These are phyloP conservation scores for Isabelozyma gotoi DNA, from an alignment of 805 yeast species.

Conservation along the genomic window DNA sequence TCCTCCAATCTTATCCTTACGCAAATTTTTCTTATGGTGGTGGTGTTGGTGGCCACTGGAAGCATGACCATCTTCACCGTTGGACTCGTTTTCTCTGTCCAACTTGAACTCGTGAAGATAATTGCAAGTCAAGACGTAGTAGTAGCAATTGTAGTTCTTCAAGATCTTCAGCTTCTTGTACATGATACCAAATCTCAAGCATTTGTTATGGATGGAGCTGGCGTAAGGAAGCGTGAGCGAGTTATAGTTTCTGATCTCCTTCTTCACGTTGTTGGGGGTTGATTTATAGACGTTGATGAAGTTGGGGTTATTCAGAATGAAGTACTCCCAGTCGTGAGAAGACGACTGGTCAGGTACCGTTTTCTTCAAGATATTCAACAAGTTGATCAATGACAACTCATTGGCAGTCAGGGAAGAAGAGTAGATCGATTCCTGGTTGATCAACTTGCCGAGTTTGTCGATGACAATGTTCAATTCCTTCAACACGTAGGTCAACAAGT, in stretches of 20 bases:
- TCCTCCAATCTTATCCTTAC: slow-evolving; percentile 38
- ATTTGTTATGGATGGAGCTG: slow-evolving; percentile 37
- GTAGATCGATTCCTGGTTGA: slow-evolving; percentile 20
- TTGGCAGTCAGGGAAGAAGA: slow-evolving; percentile 1
- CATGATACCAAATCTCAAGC: slow-evolving; percentile 39
- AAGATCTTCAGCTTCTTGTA: slow-evolving; percentile 42
- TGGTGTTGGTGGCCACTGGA: background rate
- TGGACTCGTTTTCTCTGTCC: slow-evolving; percentile 18
- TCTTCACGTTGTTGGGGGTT: slow-evolving; percentile 47
- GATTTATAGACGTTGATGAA: slow-evolving; percentile 49
- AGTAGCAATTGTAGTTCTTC: slow-evolving; percentile 36
- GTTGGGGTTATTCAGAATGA: slow-evolving; percentile 43
- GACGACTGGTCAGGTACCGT: slow-evolving; percentile 20
- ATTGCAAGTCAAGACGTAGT: slow-evolving; percentile 41
- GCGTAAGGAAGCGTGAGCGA: slow-evolving; percentile 32
- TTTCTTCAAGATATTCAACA: slow-evolving; percentile 23
- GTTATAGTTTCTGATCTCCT: slow-evolving; percentile 46
- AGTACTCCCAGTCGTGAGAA: slow-evolving; percentile 37
- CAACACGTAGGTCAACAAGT: slow-evolving; percentile 34
- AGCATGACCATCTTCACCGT: slow-evolving; percentile 1
- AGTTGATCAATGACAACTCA: slow-evolving; percentile 14
- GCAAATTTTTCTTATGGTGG: slow-evolving; percentile 7
- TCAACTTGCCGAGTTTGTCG: slow-evolving; percentile 32
- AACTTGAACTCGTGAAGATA: slow-evolving; percentile 43
- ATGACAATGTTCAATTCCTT: slow-evolving; percentile 33